Base-by-base conservation (phyloP, 306 rosid species). In the Canavalia ensiformis region DNA sequence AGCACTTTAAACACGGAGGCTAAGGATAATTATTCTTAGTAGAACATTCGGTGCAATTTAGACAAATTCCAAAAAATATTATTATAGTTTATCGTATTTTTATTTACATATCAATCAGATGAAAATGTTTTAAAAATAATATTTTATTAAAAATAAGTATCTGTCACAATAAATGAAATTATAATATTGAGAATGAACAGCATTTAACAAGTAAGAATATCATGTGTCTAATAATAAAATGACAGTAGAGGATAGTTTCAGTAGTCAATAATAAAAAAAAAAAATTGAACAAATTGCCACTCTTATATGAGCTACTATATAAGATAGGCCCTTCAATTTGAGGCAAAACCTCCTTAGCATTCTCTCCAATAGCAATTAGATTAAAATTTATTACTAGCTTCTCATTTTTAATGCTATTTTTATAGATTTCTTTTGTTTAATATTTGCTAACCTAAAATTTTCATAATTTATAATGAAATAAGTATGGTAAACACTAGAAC, bases 241-340 rank as follows among this genome's bases (percentile, higher is more conserved):
- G 66, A 78, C 63, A 71, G 7, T 1, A 31, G 28, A 2, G 46
- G 35, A 37, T 56, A 67, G 13, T 68, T 75, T 39, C 75, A 30
- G 46, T 35, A 56, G 55, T 50, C 83, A 55, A 70, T 1, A 64
- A 18, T 65, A 54, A 3, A 37, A 37, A 5, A 49, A 3, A 49
- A 31, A 30, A 59, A 63, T 18, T 18, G 54, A 90, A 91, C 84
- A 51, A 6, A 31, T 13, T 85, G 0, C 97, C 98, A 6, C 87
- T 90, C 76, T 88, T 94, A 44, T 90, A 94, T 2, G 78, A 77
- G 52, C 94, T 84, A 0, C 93, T 90, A 80, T 94, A 97, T n/a
- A n/a, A n/a, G n/a, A 94, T 59, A 13, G 87, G 81, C 55, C 98
- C 98, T 6, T 56, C 79, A 54, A 94, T 84, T 50, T 81, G 62